These are phyloP conservation scores for Tolypocladium pustulatum DNA, from an alignment of 2,329 filamentous ascomycete genomes.

Conservation along the genomic window DNA sequence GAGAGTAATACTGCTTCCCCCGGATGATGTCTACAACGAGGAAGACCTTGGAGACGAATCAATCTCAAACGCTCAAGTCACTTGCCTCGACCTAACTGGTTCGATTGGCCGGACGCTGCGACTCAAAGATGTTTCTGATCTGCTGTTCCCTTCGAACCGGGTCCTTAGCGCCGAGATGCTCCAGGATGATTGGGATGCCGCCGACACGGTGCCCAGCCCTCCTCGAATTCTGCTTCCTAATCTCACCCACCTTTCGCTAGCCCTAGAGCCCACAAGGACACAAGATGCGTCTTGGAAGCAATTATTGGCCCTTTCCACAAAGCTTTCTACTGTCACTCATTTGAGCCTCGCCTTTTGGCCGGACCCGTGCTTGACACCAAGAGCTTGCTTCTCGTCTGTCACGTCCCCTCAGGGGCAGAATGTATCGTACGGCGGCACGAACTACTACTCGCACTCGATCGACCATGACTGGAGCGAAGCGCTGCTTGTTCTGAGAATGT, in stretches of 20 bases:
- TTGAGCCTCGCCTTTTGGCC: conserved; percentile 54
- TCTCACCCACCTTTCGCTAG: conserved; percentile 51
- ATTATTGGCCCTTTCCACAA: conserved; percentile 41
- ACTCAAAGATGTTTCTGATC: conserved; percentile 39
- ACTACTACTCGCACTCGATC: conserved; percentile 45
- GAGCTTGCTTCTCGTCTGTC: conserved; percentile 37
- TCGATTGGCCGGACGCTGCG: conserved; percentile 39
- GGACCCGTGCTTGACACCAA: conserved; percentile 45
- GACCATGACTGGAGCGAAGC: conserved; percentile 52
- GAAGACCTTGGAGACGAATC: conserved; percentile 15
- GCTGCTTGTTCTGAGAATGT: conserved; percentile 40
- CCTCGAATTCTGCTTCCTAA: conserved; percentile 38
- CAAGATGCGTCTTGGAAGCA: conserved; percentile 45
- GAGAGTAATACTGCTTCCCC: conserved; percentile 30
- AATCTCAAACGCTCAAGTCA: conserved; percentile 25
- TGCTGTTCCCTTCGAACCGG: conserved; percentile 33
- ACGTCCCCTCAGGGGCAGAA: conserved; percentile 29
- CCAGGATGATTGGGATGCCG: conserved; percentile 44
- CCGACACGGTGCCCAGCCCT: conserved; percentile 18
- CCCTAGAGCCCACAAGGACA: conserved; percentile 26
- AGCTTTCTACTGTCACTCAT: conserved; percentile 45
- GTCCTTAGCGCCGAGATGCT: conserved; percentile 14
- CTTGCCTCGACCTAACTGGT: conserved; percentile 42
- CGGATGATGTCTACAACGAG: conserved; percentile 13
- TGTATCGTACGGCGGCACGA: conserved; percentile 44